Evolutionary conservation across 2,329 filamentous ascomycete species (phyloP), one percentile per base, ranked within the genome.

Genomic region (Botrytis galanthina): DNA sequence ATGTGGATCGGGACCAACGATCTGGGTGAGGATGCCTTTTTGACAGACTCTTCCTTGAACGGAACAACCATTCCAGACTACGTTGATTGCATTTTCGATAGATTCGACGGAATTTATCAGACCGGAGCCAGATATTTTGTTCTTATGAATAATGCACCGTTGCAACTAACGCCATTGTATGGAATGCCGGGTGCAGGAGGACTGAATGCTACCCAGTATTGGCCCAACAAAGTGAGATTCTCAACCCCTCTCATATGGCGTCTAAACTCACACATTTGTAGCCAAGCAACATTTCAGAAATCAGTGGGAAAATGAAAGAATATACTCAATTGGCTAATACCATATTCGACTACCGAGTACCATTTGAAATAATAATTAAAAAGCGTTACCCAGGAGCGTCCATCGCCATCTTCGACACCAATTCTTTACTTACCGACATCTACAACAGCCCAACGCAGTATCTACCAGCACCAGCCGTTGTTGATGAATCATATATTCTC

Each of bases 1-100:
- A 87, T 95, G 69, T 95, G 91, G 91, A 94, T 95, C 78, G 93
- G 93, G 4, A 94, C 92, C 37, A 95, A 95, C 79, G 93, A 96
- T 78, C 84, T 95, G 16, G 92, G 92, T 35, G 85, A 84, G 73
- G 82, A 85, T 70, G 91, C 87, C 14, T 91, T 94, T 79, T 81
- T 95, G 46, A 89, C 86, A 7, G 91, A 93, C 79, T 85, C 84
- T 37, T 90, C 93, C 79, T 81, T 79, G 39, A 68, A 78, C 0
- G 87, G 86, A 20, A 89, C 88, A 37, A 90, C 87, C 2, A 85
- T 94, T 9, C 83, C 85, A 1, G 86, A 90, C 78, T 94, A 91
- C 78, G 85, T 90, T 4, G 87, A 91, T 75, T 95, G 92, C 79
- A 84, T 93, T 2, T 94, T 90, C 83, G 80, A 84, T 10, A 85